Conservation (phyloP, 164 flowering plant genomes). For the Piper longum region DNA sequence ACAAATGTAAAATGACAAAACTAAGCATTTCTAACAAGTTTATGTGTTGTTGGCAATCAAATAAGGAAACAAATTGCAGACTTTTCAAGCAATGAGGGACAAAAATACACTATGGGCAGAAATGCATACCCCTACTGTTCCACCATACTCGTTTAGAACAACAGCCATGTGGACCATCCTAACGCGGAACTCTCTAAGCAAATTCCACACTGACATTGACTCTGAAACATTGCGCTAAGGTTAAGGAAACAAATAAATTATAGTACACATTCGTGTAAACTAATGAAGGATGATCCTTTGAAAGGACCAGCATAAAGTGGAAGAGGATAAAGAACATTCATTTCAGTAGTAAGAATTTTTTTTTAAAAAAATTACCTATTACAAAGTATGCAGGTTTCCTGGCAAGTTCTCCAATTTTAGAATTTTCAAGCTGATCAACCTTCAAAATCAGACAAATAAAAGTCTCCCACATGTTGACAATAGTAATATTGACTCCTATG, state of each 20-base stretch:
- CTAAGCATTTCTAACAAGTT: too few relatives aligned
- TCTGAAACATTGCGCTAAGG: constrained; percentile 31
- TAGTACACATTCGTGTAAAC: not conserved
- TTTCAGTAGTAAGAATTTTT: not conserved
- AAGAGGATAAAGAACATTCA: too few relatives aligned
- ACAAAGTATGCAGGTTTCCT: constrained; percentile 98
- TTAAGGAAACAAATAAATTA: not conserved
- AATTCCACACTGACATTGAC: constrained; percentile 99
- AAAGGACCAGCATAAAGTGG: not conserved
- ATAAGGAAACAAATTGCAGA: not conserved
- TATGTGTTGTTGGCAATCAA: constrained; percentile 11
- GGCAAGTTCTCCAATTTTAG: constrained; percentile 79
- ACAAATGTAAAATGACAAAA: too few relatives aligned
- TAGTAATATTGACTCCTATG: constrained; percentile 14
- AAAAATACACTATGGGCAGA: constrained; percentile 1
- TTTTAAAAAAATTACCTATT: constrained; percentile 59
- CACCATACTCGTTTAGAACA: constrained; percentile 97
- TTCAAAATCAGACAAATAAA: constrained; percentile 58
- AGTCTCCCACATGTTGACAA: constrained; percentile 1
- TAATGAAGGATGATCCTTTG: not conserved
- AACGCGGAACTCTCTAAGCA: constrained; percentile 92
- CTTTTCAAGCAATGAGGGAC: not conserved
- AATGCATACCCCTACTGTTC: constrained; percentile 88
- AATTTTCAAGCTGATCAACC: constrained; percentile 88
- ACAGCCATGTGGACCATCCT: constrained; percentile 99